Evolutionary conservation across 2,329 filamentous ascomycete species (phyloP).

Genomic region (Hypoxylon sp.): DNA sequence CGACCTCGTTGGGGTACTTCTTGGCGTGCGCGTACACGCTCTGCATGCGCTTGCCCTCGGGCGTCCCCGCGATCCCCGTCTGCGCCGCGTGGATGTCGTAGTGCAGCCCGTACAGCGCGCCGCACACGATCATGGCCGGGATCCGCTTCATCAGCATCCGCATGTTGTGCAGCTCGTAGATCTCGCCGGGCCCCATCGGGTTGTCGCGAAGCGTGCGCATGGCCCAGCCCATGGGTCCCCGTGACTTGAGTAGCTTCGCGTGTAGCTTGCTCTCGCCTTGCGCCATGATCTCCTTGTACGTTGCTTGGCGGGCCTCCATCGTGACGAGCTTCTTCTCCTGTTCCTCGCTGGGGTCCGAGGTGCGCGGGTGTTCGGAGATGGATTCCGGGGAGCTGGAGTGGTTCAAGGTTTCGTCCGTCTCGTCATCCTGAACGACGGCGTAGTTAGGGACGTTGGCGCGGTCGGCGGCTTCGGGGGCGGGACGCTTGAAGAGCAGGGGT

Average conservation of each 20-base stretch:
- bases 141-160: constrained; percentile 74
- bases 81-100: constrained; percentile 88
- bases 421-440: constrained; percentile 78
- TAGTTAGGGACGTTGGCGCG: constrained; percentile 78
- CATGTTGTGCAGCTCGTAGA: constrained; percentile 83
- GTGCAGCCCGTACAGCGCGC: constrained; percentile 79
- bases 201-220: constrained; percentile 83
- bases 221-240: constrained; percentile 83
- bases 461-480: constrained; percentile 66
- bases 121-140: constrained; percentile 76
- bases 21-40: constrained; percentile 74
- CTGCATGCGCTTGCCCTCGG: constrained; percentile 80
- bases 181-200: constrained; percentile 77
- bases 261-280: constrained; percentile 71
- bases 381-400: constrained; percentile 55
- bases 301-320: constrained; percentile 65
- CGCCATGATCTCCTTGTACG: constrained; percentile 74
- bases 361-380: constrained; percentile 50
- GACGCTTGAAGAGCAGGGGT: constrained; percentile 74
- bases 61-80: constrained; percentile 77
- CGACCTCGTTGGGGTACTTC: constrained; percentile 79
- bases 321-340: constrained; percentile 62
- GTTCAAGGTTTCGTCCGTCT: constrained; percentile 59
- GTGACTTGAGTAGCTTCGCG: constrained; percentile 72
- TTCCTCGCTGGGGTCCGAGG: constrained; percentile 51